These are phyloP conservation scores for Cladophialophora immunda DNA, from an alignment of 2,329 filamentous ascomycete species.

Conservation along the genomic window DNA sequence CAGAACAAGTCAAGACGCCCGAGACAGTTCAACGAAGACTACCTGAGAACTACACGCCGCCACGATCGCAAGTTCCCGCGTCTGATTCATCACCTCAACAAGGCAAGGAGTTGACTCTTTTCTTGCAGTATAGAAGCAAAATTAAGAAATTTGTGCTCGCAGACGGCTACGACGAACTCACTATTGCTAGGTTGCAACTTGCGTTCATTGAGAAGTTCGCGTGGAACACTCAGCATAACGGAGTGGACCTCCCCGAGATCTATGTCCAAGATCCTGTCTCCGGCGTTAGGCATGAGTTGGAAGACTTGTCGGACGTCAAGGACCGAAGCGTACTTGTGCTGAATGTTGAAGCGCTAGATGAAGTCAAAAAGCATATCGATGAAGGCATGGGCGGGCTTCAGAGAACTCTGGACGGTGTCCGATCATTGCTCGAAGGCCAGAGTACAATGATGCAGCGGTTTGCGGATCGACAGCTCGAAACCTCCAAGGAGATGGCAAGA, in stretches of 20 bases:
- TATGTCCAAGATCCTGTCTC: slow-evolving; percentile 97
- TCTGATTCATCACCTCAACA: slow-evolving; percentile 74
- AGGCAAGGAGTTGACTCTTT: slow-evolving; percentile 89
- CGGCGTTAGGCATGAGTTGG: slow-evolving; percentile 94
- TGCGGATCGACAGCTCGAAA: slow-evolving; percentile 88
- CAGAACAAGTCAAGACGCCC: slow-evolving; percentile 25
- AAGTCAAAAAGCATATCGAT: slow-evolving; percentile 95
- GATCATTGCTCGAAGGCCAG: slow-evolving; percentile 83
- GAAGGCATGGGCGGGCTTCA: slow-evolving; percentile 85
- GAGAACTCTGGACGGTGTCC: slow-evolving; percentile 84
- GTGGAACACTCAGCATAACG: slow-evolving; percentile 97
- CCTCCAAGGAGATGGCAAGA: slow-evolving; percentile 83
- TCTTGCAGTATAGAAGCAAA: slow-evolving; percentile 53
- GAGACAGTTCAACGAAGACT: slow-evolving; percentile 30
- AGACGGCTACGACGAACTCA: slow-evolving; percentile 78
- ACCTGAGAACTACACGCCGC: slow-evolving; percentile 40
- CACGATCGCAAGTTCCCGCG: slow-evolving; percentile 63
- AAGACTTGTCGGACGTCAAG: slow-evolving; percentile 91
- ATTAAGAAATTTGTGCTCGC: slow-evolving; percentile 42
- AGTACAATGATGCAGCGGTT: slow-evolving; percentile 82
- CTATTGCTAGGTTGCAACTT: slow-evolving; percentile 86
- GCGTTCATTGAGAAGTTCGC: slow-evolving; percentile 99
- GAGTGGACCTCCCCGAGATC: slow-evolving; percentile 91
- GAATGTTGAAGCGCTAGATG: slow-evolving; percentile 91
- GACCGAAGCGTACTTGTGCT: slow-evolving; percentile 94